A percentile compares a stretch with the other conserved stretches of the same genome.
phyloP scores from a whole-genome alignment of 2,329 filamentous ascomycete genomes.

The Phyllosticta paracitricarpa region DNA sequence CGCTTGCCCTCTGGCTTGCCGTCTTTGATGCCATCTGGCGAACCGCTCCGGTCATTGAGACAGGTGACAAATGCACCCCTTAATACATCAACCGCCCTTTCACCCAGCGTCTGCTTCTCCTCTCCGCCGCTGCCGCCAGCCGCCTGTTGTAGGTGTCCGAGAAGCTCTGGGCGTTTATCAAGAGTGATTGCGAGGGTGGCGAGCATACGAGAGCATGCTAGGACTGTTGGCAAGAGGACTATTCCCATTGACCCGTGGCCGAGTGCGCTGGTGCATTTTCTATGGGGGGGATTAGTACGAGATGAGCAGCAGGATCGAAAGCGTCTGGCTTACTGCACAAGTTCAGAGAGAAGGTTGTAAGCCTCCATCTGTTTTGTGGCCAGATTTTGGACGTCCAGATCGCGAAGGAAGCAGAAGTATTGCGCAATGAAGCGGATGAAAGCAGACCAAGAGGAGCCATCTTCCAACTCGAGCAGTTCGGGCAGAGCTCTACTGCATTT shows the following conservation, averaged over 20 bases:
- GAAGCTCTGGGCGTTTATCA: slow-evolving; percentile 69
- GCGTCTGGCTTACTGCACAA: slow-evolving; percentile 57
- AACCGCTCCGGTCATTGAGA: slow-evolving; percentile 66
- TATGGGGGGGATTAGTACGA: slow-evolving; percentile 24
- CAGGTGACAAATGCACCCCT: slow-evolving; percentile 88
- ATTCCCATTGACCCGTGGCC: slow-evolving; percentile 69
- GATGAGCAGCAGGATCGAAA: not conserved
- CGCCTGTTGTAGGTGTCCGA: slow-evolving; percentile 45
- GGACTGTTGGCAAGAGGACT: slow-evolving; percentile 72
- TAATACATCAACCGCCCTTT: slow-evolving; percentile 79
- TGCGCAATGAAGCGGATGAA: slow-evolving; percentile 72
- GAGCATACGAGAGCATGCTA: slow-evolving; percentile 70
- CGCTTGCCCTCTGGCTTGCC: slow-evolving; percentile 74
- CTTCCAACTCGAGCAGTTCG: slow-evolving; percentile 29
- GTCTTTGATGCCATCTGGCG: slow-evolving; percentile 43
- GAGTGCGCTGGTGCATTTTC: slow-evolving; percentile 74
- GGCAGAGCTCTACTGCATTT: slow-evolving; percentile 56
- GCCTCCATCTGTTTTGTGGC: slow-evolving; percentile 43
- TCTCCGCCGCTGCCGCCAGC: slow-evolving; percentile 39
- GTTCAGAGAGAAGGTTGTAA: slow-evolving; percentile 61
- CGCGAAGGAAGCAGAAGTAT: slow-evolving; percentile 71
- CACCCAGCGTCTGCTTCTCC: slow-evolving; percentile 68
- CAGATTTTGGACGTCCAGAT: slow-evolving; percentile 67
- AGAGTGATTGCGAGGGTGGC: slow-evolving; percentile 76
- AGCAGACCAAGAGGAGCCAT: slow-evolving; percentile 63